Evolutionary conservation across 495 filamentous ascomycete species (phyloP), one percentile per base, ranked within the genome.

Genomic region (Penicillium alfredii): DNA sequence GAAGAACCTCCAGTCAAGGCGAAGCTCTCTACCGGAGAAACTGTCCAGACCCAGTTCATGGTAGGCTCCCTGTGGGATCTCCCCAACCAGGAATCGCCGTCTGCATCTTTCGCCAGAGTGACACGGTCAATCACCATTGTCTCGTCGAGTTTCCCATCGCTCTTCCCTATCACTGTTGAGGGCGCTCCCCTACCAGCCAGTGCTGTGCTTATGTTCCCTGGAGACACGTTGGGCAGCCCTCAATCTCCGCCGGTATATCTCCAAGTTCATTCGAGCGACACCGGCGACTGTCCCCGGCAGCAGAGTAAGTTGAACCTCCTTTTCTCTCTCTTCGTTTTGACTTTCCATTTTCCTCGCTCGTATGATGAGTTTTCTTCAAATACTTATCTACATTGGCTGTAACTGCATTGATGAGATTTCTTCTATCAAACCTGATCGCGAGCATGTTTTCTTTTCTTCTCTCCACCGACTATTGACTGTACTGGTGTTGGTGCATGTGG

Each of bases 341-440:
- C n/a, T n/a, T n/a, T n/a, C n/a, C n/a, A n/a, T n/a, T n/a, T n/a
- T n/a, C n/a, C 43, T 43, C 62, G 60, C 66, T 64, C 73, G 72
- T 65, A 88, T 89, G 88, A 94, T 88, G 78, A 82, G 67, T 70
- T 58, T 47, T 50, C 66, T 68, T 47, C 9, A 34, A 53, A 79
- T 82, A 90, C 87, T 95, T 96, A 95, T 92, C 88, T 96, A 96
- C 88, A 94, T 94, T 94, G 85, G 81, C 88, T 86, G 84, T 78
- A 78, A 74, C 63, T 67, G 63, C 67, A 66, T 79, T 90, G 87
- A 88, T 78, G 85, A 86, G 71, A 78, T 51, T 30, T 33, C 38
- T 40, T 56, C 44, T 73, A 83, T 77, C 77, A 86, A 19, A 78
- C 72, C 88, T 95, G 88, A 95, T 79, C 54, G 61, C 53, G 61